These are phyloP conservation scores for Yamadazyma aaseri DNA, from an alignment of 1,139 yeast species.

Conservation along the genomic window DNA sequence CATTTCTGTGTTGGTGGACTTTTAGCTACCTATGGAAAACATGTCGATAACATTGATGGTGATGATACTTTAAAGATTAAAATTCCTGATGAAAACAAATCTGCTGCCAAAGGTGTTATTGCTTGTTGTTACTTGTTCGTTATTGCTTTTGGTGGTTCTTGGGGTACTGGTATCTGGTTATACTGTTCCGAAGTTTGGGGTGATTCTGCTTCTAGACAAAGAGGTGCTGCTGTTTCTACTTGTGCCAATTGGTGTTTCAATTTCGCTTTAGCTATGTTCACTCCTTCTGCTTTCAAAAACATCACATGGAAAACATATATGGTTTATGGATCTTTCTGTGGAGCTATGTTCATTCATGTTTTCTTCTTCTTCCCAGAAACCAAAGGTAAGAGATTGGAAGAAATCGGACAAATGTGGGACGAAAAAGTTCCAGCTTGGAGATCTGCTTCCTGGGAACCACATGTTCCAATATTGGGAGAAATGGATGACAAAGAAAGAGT, in stretches of 20 bases:
- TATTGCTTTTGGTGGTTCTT: slow-evolving; percentile 45
- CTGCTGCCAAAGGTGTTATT: slow-evolving; percentile 48
- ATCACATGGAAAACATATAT: slow-evolving; percentile 46
- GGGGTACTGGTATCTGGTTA: slow-evolving; percentile 57
- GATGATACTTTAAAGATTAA: slow-evolving; percentile 38
- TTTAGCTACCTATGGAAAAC: slow-evolving; percentile 41
- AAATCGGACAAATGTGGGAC: slow-evolving; percentile 57
- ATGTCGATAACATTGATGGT: slow-evolving; percentile 28
- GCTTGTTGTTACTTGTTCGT: slow-evolving; percentile 54
- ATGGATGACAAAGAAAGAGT: slow-evolving; percentile 11
- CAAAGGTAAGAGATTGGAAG: slow-evolving; percentile 58
- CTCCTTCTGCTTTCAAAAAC: slow-evolving; percentile 28
- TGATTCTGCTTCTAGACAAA: slow-evolving; percentile 47
- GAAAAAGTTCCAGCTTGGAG: slow-evolving; percentile 61
- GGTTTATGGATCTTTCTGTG: slow-evolving; percentile 45
- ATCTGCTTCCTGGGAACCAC: slow-evolving; percentile 12
- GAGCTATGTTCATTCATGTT: slow-evolving; percentile 53
- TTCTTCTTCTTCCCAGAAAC: slow-evolving; percentile 64
- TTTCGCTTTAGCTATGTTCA: slow-evolving; percentile 45
- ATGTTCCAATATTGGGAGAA: slow-evolving; percentile 10
- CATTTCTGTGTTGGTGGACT: slow-evolving; percentile 46
- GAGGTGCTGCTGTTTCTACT: slow-evolving; percentile 50
- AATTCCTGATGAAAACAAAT: slow-evolving; percentile 31
- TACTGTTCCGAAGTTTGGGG: slow-evolving; percentile 53
- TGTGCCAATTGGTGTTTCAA: slow-evolving; percentile 49